These are phyloP conservation scores for Euclidium syriacum DNA, from an alignment of 345 rosid genomes.

Conservation along the genomic window DNA sequence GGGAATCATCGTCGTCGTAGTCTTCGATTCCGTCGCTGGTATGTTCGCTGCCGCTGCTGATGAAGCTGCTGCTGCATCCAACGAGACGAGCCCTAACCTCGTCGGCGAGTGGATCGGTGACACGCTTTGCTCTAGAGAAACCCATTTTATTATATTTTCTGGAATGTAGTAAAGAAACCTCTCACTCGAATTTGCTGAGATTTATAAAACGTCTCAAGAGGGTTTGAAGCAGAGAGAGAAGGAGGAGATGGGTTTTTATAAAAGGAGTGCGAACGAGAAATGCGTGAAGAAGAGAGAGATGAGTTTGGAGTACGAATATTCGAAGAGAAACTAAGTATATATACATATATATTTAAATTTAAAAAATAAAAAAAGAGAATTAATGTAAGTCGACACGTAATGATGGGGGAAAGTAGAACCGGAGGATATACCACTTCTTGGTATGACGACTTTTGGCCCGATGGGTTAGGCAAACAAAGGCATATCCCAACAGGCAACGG, in stretches of 20 bases:
- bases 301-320: conserved; percentile 22
- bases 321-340: conserved; percentile 14
- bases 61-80: conserved; percentile 48
- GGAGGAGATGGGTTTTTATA: background rate
- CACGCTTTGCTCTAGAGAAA: conserved; percentile 43
- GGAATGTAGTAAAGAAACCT: background rate
- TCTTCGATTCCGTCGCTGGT: conserved; percentile 39
- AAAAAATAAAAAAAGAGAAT: background rate
- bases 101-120: conserved; percentile 55
- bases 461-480: conserved; percentile 11
- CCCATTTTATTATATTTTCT: background rate
- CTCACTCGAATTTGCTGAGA: background rate
- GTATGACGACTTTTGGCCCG: conserved; percentile 19
- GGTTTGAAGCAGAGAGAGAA: background rate
- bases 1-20: conserved; percentile 40
- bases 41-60: conserved; percentile 81
- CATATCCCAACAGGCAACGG: conserved; percentile 24
- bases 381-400: conserved; percentile 22
- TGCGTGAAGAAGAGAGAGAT: background rate
- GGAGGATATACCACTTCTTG: conserved; percentile 21
- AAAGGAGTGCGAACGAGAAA: background rate
- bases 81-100: conserved; percentile 62
- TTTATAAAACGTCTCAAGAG: too few relatives aligned
- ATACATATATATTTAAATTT: background rate
- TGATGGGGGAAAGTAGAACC: conserved; percentile 23